Evolutionary conservation across 495 filamentous ascomycete genomes (phyloP), one percentile per base, ranked within the genome.

Genomic region (Talaromyces ruber): DNA sequence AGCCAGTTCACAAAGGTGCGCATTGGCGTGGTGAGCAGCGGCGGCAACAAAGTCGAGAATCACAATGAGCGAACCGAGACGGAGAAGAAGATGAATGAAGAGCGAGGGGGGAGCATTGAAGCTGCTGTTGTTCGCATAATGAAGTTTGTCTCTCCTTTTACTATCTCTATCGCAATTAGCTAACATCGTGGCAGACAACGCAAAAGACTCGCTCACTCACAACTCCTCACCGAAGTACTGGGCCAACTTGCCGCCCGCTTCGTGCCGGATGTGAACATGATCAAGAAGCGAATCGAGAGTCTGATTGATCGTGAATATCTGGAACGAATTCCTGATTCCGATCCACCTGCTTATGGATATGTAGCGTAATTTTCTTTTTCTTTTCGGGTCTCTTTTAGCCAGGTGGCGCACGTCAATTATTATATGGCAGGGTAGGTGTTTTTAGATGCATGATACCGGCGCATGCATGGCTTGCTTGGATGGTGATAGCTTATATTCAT

Each of bases 231-330:
- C 25, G 95, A 98, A 74, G 90, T 94, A 11, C 87, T 99, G 61
- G 78, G 81, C 52, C 91, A 96, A 70, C 79, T 98, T 2, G 78
- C 83, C 1, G 69, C 77, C 25, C 87, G 93, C 58, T 99, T 99
- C 77, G 87, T 87, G 62, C 95, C 94, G 0, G 93, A 98, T 63
- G 80, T 97, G 32, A 80, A 81, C 43, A 90, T 98, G 81, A 88
- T 98, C 75, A 99, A 99, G 79, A 87, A 85, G 69, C 85, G 89
- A n/a, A 91, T 99, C 62, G 94, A 99, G 71, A 89, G 88, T 66
- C 73, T 99, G 64, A 94, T 99, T 58, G 87, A 89, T 64, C 82
- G 92, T 52, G 94, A 99, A 69, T 99, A 97, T 68, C 75, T 99
- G n/a, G 93, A 96, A 72, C 85, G 94, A 26, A 77, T 93, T 0